These are phyloP conservation scores for Amauroascus niger DNA, from an alignment of 2,329 filamentous ascomycete genomes.

Conservation along the genomic window DNA sequence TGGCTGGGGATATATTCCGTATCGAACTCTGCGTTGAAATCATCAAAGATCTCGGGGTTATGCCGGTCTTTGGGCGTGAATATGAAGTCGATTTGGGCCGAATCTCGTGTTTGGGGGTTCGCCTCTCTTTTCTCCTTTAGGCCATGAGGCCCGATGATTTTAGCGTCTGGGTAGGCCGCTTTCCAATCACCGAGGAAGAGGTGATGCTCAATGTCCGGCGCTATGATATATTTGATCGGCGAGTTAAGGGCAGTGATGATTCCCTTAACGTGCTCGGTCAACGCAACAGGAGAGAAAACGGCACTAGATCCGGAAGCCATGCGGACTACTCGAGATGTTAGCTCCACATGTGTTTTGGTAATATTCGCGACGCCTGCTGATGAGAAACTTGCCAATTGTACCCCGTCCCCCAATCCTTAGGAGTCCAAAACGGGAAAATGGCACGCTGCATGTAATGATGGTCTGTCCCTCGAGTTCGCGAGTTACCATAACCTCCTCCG, in stretches of 20 bases:
- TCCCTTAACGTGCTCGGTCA: constrained; percentile 64
- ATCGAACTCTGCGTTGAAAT: constrained; percentile 81
- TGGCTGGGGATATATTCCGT: constrained; percentile 74
- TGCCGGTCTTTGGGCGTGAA: constrained; percentile 50
- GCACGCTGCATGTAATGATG: constrained; percentile 52
- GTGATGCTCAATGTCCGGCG: constrained; percentile 87
- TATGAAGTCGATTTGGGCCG: constrained; percentile 55
- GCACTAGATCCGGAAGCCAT: constrained; percentile 68
- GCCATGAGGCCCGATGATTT: constrained; percentile 71
- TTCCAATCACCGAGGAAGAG: constrained; percentile 85
- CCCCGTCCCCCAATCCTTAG: constrained; percentile 78
- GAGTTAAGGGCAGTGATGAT: constrained; percentile 54
- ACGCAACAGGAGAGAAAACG: constrained; percentile 82
- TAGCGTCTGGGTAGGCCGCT: constrained; percentile 64
- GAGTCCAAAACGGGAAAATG: constrained; percentile 70
- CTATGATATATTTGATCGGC: constrained; percentile 71
- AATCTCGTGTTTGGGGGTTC: constrained; percentile 44
- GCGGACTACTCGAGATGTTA: constrained; percentile 49
- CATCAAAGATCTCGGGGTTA: constrained; percentile 51
- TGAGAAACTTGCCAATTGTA: constrained; percentile 58
- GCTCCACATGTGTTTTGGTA: neutral
- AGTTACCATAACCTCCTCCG: constrained; percentile 79
- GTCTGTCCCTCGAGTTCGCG: constrained; percentile 65
- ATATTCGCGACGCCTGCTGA: neutral
- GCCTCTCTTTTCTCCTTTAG: constrained; percentile 70